phyloP scores from a whole-genome alignment of 495 filamentous ascomycete species.

The Talaromyces proteolyticus region DNA sequence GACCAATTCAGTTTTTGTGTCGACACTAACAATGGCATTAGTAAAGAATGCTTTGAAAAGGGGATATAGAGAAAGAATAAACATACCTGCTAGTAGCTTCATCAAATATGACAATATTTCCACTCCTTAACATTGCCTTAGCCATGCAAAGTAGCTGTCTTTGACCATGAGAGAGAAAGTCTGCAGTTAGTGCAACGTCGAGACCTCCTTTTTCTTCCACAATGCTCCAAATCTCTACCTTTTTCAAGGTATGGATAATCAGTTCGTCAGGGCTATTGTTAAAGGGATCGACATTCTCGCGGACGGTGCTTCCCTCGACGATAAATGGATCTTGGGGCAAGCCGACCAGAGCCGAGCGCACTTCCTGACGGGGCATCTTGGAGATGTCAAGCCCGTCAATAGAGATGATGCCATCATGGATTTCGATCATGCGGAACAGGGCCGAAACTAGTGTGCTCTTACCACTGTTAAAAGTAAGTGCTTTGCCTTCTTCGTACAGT shows the following conservation, averaged over 20 bases:
- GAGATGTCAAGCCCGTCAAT: constrained; percentile 45
- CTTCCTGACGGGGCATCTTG: constrained; percentile 34
- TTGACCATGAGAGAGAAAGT: constrained; percentile 47
- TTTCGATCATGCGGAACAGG: constrained; percentile 48
- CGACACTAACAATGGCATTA: constrained; percentile 28
- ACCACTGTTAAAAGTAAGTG: constrained; percentile 22
- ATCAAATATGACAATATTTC: constrained; percentile 32
- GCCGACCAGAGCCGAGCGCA: constrained; percentile 41
- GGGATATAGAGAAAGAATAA: not conserved
- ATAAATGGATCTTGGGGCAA: constrained; percentile 52
- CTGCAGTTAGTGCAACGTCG: constrained; percentile 26
- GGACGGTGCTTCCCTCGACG: constrained; percentile 35
- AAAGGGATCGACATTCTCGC: constrained; percentile 36
- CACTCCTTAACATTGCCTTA: constrained; percentile 40
- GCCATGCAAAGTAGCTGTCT: constrained; percentile 53
- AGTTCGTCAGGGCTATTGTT: constrained; percentile 15
- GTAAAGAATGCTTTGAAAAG: not conserved
- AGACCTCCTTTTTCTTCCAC: constrained; percentile 33
- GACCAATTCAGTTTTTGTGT: constrained; percentile 46
- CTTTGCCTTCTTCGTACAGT: not conserved
- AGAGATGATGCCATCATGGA: constrained; percentile 30
- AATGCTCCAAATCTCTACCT: constrained; percentile 32
- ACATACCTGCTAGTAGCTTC: constrained; percentile 38
- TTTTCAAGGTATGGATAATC: constrained; percentile 32
- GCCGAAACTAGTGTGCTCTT: constrained; percentile 44